Base-by-base conservation (phyloP, 2,329 filamentous ascomycete species). In the Xylaria sp. region DNA sequence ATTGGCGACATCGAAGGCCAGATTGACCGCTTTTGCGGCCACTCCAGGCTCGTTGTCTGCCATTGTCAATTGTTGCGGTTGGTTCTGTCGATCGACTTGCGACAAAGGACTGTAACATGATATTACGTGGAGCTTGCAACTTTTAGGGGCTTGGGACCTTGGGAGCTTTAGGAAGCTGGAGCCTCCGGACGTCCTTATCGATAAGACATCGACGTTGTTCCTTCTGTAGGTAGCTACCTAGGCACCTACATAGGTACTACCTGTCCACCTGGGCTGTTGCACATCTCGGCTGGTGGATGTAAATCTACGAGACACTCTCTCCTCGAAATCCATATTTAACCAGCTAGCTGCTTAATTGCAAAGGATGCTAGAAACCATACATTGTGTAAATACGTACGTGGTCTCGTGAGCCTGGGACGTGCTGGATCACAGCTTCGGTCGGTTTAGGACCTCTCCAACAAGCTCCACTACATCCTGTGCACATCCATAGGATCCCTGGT, bases 401-500 rank as follows among this genome's bases (percentile, higher is more conserved):
- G 15, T 37, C 35, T n/a, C 17, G 23, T 37, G 19, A 7, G 47
- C n/a, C 9, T 37, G 17, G 8, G n/a, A 2, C 6, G 47, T 25
- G 17, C 8, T 3, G 23, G 2, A 40, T 51, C 60, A 73, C 38
- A 74, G 46, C 56, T 66, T 72, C 17, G 72, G 46, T 7, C 57
- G 61, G 38, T 58, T 80, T 43, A 70, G 47, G 17, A 94, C 82
- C 74, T 89, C 85, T 45, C 85, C 83, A 5, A 92, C 89, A 74
- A 94, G 77, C 74, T 86, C 83, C 2, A 90, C 83, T 0, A 88
- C 89, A 35, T 83, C 80, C 71, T 89, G 82, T 0, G 90, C 86
- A 74, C 89, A 92, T 1, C 91, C 91, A 75, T 90, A 94, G 2
- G 75, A 86, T 1, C 82, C 84, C 72, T 87, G 85, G 62, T 86